Percentiles rank a stretch among this genome's conserved stretches.
phyloP scores from a whole-genome alignment of 2,329 filamentous ascomycete species.

The Mariannaea sp. region DNA sequence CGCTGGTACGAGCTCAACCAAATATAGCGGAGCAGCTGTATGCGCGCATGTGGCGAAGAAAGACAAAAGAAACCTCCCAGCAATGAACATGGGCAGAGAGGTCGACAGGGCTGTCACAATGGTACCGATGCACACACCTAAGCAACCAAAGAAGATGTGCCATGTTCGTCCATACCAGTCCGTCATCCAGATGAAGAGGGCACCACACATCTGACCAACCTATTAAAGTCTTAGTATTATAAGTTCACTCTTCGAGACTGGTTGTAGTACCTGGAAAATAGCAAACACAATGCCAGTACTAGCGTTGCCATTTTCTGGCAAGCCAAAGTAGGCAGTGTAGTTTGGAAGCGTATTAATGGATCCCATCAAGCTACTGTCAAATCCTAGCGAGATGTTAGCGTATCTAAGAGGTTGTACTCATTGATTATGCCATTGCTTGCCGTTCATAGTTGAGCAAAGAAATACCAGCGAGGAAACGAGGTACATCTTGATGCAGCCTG shows the following conservation, averaged over 20 bases:
- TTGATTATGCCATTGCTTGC: constrained; percentile 26
- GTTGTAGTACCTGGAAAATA: constrained; percentile 40
- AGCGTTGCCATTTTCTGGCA: constrained; percentile 43
- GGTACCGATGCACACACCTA: constrained; percentile 56
- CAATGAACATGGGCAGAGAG: constrained; percentile 55
- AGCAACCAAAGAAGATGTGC: constrained; percentile 52
- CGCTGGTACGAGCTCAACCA: constrained; percentile 65
- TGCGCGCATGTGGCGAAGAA: constrained; percentile 62
- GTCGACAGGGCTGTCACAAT: constrained; percentile 54
- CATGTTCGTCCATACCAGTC: constrained; percentile 51
- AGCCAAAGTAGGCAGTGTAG: constrained; percentile 47
- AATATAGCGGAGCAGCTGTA: constrained; percentile 62
- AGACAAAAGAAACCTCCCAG: constrained; percentile 53
- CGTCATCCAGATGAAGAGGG: constrained; percentile 49
- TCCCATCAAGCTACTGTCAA: constrained; percentile 49
- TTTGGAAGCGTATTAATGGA: constrained; percentile 51
- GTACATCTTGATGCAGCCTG: constrained; percentile 21
- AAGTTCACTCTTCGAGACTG: neutral
- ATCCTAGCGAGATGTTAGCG: constrained; percentile 37
- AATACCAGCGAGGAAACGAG: constrained; percentile 28
- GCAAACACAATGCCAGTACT: constrained; percentile 51
- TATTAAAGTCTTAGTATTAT: constrained; percentile 10
- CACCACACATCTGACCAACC: constrained; percentile 49
- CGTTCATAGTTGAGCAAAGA: constrained; percentile 48
- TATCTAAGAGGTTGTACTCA: too few species aligned